Evolutionary conservation across 495 filamentous ascomycete genomes (phyloP).

Genomic region (Opeltia flavorubescens): DNA sequence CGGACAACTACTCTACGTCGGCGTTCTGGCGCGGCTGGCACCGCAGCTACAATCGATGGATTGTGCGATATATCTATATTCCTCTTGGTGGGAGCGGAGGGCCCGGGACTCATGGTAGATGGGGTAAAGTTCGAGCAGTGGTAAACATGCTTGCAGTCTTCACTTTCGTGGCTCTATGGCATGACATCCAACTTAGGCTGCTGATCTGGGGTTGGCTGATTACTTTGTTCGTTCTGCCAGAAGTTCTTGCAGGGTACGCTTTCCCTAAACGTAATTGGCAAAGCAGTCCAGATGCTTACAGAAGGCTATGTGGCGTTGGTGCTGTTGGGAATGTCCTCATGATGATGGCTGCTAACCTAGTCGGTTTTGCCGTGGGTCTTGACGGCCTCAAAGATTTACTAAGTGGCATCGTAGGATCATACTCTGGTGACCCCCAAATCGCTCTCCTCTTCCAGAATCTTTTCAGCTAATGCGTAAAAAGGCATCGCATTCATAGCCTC

Average conservation of each 20-base stretch:
- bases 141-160: conserved; percentile 77
- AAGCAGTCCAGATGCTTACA: conserved; percentile 50
- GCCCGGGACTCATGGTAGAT: conserved; percentile 16
- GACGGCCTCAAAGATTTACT: conserved; percentile 73
- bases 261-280: conserved; percentile 64
- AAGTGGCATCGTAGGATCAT: conserved; percentile 57
- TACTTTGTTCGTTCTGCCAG: conserved; percentile 83
- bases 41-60: conserved; percentile 85
- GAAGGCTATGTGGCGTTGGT: conserved; percentile 71
- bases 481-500: conserved; percentile 58
- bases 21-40: conserved; percentile 97
- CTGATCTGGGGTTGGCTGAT: conserved; percentile 96
- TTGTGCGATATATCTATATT: conserved; percentile 86
- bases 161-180: conserved; percentile 96
- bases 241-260: conserved; percentile 51
- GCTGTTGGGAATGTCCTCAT: conserved; percentile 77
- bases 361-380: conserved; percentile 84
- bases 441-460: neutral
- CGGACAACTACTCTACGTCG: conserved; percentile 82
- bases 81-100: conserved; percentile 62
- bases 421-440: conserved; percentile 36
- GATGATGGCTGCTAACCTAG: conserved; percentile 92
- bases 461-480: conserved; percentile 13
- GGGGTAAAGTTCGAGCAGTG: conserved; percentile 32
- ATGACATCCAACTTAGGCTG: conserved; percentile 86